Percentiles rank a stretch among this genome's conserved stretches.
These are phyloP conservation scores for Blastobotrys terrestris DNA, from an alignment of 805 yeast species.

Conservation along the genomic window DNA sequence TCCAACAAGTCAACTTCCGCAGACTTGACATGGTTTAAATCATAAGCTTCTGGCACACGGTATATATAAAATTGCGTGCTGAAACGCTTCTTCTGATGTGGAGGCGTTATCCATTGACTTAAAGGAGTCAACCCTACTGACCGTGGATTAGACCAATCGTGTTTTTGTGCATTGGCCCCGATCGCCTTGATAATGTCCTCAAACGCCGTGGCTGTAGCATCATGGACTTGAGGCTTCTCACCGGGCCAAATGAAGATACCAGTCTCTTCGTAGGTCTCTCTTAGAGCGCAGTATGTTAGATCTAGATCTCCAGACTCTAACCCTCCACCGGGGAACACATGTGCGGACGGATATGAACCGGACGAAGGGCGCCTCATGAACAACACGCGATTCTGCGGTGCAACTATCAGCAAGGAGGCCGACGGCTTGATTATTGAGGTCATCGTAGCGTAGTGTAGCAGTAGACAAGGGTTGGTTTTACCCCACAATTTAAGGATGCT, in stretches of 20 bases:
- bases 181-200: conserved; percentile 7
- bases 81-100: conserved; percentile 20
- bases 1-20: conserved; percentile 16
- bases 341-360: conserved; percentile 25
- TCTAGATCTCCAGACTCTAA: conserved; percentile 22
- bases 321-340: conserved; percentile 32
- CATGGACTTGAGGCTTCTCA: conserved; percentile 3
- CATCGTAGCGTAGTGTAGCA: no score
- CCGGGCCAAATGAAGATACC: conserved; percentile 25
- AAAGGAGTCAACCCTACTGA: conserved; percentile 12
- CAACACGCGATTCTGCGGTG: conserved; percentile 21
- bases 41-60: conserved; percentile 9
- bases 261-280: conserved; percentile 31
- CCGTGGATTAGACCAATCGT: conserved; percentile 11
- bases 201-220: conserved; percentile 9
- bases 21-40: conserved; percentile 11
- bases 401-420: conserved; percentile 21
- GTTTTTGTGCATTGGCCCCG: background rate
- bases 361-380: conserved; percentile 26
- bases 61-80: conserved; percentile 27
- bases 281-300: conserved; percentile 25
- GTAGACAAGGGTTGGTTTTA: no score
- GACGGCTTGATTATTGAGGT: conserved; percentile 10
- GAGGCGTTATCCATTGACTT: conserved; percentile 29
- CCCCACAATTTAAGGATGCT: no score